phyloP scores from a whole-genome alignment of 371 early-diverging fungal genomes.

The Mucor racemosus region DNA sequence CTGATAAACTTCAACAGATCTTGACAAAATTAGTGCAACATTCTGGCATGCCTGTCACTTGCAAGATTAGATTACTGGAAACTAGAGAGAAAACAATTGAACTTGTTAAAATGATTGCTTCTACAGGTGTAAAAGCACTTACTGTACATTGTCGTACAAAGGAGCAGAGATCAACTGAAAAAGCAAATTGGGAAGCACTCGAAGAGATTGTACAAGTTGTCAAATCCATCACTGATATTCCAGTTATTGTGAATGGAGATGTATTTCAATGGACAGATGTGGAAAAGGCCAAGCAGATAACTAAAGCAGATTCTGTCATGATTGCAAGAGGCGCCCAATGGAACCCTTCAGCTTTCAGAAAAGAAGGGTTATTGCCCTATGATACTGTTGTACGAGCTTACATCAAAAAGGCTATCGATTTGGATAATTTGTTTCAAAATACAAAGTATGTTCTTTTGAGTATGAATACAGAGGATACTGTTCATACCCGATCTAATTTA shows the following conservation, averaged over 20 bases:
- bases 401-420: constrained; percentile 66
- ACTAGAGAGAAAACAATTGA: constrained; percentile 80
- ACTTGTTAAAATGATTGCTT: constrained; percentile 79
- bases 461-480: constrained; percentile 71
- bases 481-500: constrained; percentile 49
- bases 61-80: constrained; percentile 78
- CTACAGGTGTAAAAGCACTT: constrained; percentile 88
- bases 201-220: constrained; percentile 68
- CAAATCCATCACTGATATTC: constrained; percentile 57
- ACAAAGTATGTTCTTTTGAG: constrained; percentile 89
- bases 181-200: constrained; percentile 89
- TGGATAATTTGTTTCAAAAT: constrained; percentile 79
- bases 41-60: constrained; percentile 77
- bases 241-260: constrained; percentile 95
- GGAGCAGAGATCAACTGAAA: constrained; percentile 75
- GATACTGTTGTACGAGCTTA: constrained; percentile 67
- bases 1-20: constrained; percentile 80
- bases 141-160: constrained; percentile 90
- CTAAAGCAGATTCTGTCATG: constrained; percentile 78
- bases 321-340: constrained; percentile 85
- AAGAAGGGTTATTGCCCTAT: constrained; percentile 61
- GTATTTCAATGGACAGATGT: constrained; percentile 69
- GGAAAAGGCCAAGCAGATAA: constrained; percentile 56
- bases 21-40: constrained; percentile 76
- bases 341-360: constrained; percentile 85